Evolutionary conservation across 2,329 filamentous ascomycete genomes (phyloP).

Genomic region (Mollisiaceae sp.): DNA sequence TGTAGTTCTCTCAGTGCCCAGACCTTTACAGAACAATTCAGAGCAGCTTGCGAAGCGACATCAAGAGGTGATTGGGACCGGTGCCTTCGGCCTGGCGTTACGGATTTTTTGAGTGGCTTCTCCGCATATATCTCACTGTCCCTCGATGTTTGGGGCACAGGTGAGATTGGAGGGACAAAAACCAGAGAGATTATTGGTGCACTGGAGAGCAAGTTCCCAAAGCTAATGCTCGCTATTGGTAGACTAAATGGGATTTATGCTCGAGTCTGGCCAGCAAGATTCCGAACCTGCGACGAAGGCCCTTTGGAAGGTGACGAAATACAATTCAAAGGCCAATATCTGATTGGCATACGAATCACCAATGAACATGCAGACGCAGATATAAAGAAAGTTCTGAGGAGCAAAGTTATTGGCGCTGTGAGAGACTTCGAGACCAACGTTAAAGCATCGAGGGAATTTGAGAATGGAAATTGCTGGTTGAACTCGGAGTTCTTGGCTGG

Average conservation of each 20-base stretch:
- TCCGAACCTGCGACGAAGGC: conserved; percentile 8
- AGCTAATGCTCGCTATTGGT: conserved; percentile 21
- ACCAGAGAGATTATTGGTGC: conserved; percentile 23
- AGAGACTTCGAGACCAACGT: conserved; percentile 28
- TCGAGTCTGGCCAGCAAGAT: conserved; percentile 26
- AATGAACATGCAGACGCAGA: conserved; percentile 17
- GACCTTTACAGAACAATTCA: conserved; percentile 22
- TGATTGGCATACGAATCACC: conserved; percentile 21
- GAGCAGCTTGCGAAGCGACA: conserved; percentile 12
- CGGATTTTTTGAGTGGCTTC: conserved; percentile 22
- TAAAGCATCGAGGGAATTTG: conserved; percentile 21
- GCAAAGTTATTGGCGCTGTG: conserved; percentile 24
- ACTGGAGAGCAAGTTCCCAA: conserved; percentile 27
- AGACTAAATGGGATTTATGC: conserved; percentile 21
- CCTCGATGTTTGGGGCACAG: conserved; percentile 26
- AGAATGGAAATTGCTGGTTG: conserved; percentile 20
- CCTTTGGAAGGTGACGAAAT: not conserved
- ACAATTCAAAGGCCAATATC: conserved; percentile 24
- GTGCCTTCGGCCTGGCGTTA: conserved; percentile 12
- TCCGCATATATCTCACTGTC: conserved; percentile 23
- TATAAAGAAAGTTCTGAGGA: conserved; percentile 21
- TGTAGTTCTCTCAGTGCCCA: conserved; percentile 45
- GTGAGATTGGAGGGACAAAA: conserved; percentile 21
- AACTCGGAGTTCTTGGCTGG: conserved; percentile 18
- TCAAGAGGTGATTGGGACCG: conserved; percentile 20